These are phyloP conservation scores for Zalaria obscura DNA, from an alignment of 2,329 filamentous ascomycete species.

Conservation along the genomic window DNA sequence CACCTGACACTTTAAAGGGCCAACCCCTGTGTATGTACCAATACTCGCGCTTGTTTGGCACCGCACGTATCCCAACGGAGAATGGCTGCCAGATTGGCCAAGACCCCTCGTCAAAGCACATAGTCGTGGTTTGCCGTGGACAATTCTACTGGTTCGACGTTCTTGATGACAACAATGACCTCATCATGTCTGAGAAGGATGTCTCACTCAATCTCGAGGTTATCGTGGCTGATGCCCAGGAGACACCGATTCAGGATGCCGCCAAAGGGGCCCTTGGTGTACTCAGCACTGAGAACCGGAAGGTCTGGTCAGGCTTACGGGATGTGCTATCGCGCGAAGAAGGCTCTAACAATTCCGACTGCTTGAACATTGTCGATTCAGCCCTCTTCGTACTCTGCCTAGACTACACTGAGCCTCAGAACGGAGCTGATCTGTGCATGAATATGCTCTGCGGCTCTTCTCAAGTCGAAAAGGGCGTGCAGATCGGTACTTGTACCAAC, in stretches of 20 bases:
- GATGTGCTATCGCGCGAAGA: constrained; percentile 77
- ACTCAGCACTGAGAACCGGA: constrained; percentile 88
- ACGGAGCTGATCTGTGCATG: constrained; percentile 73
- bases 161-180: constrained; percentile 80
- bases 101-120: constrained; percentile 81
- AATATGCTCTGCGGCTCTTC: constrained; percentile 98
- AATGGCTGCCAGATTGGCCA: constrained; percentile 93
- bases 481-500: constrained; percentile 95
- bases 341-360: constrained; percentile 89
- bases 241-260: constrained; percentile 82
- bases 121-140: constrained; percentile 84
- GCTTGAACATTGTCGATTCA: constrained; percentile 86
- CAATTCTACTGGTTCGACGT: constrained; percentile 99
- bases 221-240: constrained; percentile 77
- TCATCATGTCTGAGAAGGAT: constrained; percentile 96
- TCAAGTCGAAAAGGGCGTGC: constrained; percentile 80
- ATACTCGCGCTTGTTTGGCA: constrained; percentile 89
- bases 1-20: constrained; percentile 72
- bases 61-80: constrained; percentile 83
- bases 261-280: constrained; percentile 92
- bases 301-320: constrained; percentile 83
- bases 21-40: constrained; percentile 95
- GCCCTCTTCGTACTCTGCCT: constrained; percentile 85
- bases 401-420: constrained; percentile 78
- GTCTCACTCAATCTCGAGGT: constrained; percentile 82